A percentile compares a stretch with the other conserved stretches of the same genome.
These are phyloP conservation scores for Fusarium sterilihyphosum DNA, from an alignment of 2,329 filamentous ascomycete species.

Conservation along the genomic window DNA sequence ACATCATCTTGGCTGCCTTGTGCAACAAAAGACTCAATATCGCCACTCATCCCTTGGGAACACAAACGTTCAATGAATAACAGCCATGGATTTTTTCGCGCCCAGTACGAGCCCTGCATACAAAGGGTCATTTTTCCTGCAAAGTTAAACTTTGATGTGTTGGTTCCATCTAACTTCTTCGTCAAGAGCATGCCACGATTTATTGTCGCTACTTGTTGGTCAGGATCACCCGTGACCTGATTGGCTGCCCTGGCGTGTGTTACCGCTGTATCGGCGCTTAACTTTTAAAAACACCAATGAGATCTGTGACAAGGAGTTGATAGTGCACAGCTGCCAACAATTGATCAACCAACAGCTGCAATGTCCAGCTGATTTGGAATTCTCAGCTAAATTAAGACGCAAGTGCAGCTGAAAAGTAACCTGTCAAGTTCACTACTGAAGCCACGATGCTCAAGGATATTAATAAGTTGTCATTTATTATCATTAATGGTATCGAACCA, in stretches of 20 bases:
- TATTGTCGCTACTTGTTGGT: conserved; percentile 16
- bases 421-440: neutral
- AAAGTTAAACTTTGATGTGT: conserved; percentile 2
- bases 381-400: conserved; percentile 12
- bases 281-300: conserved; percentile 19
- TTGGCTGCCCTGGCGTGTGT: conserved; percentile 22
- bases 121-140: neutral
- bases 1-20: neutral
- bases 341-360: conserved; percentile 13
- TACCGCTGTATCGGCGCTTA: conserved; percentile 34
- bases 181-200: conserved; percentile 22
- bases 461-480: conserved; percentile 19
- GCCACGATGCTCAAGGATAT: neutral
- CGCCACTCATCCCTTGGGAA: neutral
- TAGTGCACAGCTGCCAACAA: conserved; percentile 5
- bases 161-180: conserved; percentile 1
- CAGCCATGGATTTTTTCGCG: neutral
- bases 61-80: neutral
- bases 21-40: neutral
- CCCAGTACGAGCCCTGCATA: neutral
- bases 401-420: neutral
- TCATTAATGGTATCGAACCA: conserved; percentile 7
- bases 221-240: neutral
- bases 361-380: neutral
- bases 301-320: neutral